Percentiles rank a stretch among this genome's conserved stretches.
Conservation (phyloP, 306 rosid species). For the Glycine soja region DNA sequence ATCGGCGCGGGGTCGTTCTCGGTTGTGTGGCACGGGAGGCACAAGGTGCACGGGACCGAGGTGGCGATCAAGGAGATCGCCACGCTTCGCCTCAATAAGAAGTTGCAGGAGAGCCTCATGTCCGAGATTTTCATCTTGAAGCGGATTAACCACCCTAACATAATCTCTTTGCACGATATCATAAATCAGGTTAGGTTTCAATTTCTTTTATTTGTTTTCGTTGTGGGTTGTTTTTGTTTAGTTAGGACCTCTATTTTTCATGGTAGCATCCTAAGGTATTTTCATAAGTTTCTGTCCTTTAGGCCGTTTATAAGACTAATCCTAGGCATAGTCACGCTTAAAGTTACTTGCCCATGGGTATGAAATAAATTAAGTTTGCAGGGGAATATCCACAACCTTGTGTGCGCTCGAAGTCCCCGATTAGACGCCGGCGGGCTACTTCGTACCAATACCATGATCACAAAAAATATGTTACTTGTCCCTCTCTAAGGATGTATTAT, state of each 20-base stretch:
- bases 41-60: constrained; percentile 89
- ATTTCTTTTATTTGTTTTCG: background rate
- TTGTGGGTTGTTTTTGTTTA: background rate
- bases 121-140: constrained; percentile 89
- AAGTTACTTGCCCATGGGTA: no score
- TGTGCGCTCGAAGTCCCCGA: no score
- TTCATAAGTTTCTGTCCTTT: no score
- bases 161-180: constrained; percentile 86
- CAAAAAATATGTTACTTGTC: no score
- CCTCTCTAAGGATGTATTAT: background rate
- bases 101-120: constrained; percentile 91
- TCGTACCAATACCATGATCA: no score
- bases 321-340: no score
- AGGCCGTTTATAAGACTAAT: no score
- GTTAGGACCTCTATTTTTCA: no score
- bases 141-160: constrained; percentile 87
- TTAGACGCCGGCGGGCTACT: no score
- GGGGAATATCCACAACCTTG: no score
- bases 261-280: background rate
- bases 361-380: no score
- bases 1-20: constrained; percentile 98
- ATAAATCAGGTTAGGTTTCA: constrained; percentile 64
- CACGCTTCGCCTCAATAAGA: constrained; percentile 76
- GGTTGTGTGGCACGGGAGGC: constrained; percentile 94
- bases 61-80: constrained; percentile 97